Base-by-base conservation (phyloP, 2,329 filamentous ascomycete species). In the Venturia aucupariae region DNA sequence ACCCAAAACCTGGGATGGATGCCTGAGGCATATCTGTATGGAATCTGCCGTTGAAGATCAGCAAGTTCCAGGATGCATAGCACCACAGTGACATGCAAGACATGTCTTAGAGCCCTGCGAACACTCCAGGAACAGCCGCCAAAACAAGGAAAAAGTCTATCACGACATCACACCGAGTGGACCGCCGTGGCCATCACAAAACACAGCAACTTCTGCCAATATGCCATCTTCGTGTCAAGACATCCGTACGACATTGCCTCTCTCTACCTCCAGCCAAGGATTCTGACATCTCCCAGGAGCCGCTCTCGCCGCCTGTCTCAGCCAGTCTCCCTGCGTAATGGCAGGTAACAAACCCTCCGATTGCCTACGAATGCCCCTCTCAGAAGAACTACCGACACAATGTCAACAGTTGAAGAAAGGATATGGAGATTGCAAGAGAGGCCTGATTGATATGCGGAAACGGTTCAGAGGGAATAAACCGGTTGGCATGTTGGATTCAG, bases 191-290 rank as follows among this genome's bases (percentile, higher is more conserved):
- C 19, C 51, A n/a, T n/a, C 30, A n/a, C 51, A 35, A 32, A 17
- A 30, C 27, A 35, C 27, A 57, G n/a, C 15, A 27, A 27, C 17
- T 3, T 3, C 27, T 15, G 30, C 38, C 38, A 60, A 54, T 64
- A 96, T 97, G 94, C 92, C 93, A 65, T 92, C 90, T 77, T 97
- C 93, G 68, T 99, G 94, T 80, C 90, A 92, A 85, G 93, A 97
- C 77, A 90, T 99, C 75, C 87, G 93, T 97, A 84, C 19, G 46
- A 32, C 42, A 30, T 27, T 13, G 32, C 60, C 60, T 27, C 41
- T 24, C 24, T 35, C 42, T 51, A 17, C 41, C n/a, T 62, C 30
- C 22, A 62, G 24, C 42, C 27, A 19, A 10, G 41, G n/a, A 24
- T 8, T 46, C 39, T 62, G 48, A 51, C 39, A 51, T 51, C 3